A percentile compares a stretch with the other conserved stretches of the same genome.
Conservation (phyloP, 2,329 filamentous ascomycete genomes). For the Neofusicoccum ribis region DNA sequence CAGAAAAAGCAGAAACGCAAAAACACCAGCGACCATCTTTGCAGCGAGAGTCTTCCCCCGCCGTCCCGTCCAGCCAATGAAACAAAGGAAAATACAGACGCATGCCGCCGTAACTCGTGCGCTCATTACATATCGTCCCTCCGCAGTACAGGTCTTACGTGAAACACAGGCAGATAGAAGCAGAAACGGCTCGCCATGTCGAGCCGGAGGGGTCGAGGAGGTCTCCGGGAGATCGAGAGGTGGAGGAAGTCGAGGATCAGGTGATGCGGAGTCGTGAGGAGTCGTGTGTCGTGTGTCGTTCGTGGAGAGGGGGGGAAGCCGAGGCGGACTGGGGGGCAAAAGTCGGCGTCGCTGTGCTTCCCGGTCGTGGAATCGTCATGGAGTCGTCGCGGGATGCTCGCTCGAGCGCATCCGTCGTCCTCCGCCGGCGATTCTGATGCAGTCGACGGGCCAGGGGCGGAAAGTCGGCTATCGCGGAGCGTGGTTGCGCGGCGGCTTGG, state of each 20-base stretch:
- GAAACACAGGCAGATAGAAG: background rate
- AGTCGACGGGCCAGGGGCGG: background rate
- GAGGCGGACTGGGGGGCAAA: background rate
- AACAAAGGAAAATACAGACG: constrained; percentile 7
- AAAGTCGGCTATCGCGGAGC: background rate
- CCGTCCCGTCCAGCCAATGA: background rate
- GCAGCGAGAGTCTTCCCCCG: background rate
- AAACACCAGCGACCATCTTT: constrained; percentile 7
- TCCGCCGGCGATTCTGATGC: background rate
- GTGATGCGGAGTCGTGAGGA: constrained; percentile 1
- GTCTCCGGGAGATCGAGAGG: background rate
- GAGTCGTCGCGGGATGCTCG: background rate
- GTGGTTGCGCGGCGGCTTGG: constrained; percentile 43
- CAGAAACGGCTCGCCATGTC: background rate
- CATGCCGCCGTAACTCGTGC: constrained; percentile 15
- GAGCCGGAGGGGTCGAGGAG: background rate
- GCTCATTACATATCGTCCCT: constrained; percentile 13
- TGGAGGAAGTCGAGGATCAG: background rate
- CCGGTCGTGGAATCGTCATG: background rate
- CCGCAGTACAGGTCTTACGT: constrained; percentile 10
- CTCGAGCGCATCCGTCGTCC: background rate
- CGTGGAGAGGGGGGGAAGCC: background rate
- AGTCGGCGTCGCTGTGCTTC: background rate
- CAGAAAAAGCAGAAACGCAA: background rate
- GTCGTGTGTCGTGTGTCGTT: background rate